A percentile compares a stretch with the other conserved stretches of the same genome.
phyloP scores from a whole-genome alignment of 192 early-diverging fungal genomes.

The Rhizophagus sp. region DNA sequence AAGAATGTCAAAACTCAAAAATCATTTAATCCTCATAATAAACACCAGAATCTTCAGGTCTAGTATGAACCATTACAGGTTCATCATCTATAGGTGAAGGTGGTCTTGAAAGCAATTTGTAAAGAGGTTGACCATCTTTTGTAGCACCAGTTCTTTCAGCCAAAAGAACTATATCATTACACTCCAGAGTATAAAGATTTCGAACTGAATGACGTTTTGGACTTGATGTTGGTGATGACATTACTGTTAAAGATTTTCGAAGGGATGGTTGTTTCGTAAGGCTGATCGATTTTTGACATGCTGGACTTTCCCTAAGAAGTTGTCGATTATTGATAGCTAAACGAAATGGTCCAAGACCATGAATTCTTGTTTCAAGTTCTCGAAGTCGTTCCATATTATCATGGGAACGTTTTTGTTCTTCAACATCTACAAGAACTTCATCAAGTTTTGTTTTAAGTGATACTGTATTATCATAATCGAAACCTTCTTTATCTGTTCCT shows the following conservation, averaged over 20 bases:
- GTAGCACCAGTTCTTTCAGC: constrained; percentile 23
- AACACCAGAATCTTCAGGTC: constrained; percentile 28
- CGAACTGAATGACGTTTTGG: constrained; percentile 28
- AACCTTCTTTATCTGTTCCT: constrained; percentile 36
- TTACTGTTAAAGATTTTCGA: constrained; percentile 26
- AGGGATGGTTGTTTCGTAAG: constrained; percentile 26
- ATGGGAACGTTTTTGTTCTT: constrained; percentile 33
- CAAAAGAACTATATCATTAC: constrained; percentile 33
- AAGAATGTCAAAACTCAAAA: neutral
- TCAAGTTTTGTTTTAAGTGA: constrained; percentile 35
- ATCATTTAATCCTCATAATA: neutral
- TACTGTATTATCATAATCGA: constrained; percentile 34
- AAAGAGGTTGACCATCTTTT: constrained; percentile 4
- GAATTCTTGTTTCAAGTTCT: constrained; percentile 31
- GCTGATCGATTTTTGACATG: constrained; percentile 3
- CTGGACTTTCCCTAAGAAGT: constrained; percentile 18
- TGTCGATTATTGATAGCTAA: constrained; percentile 26
- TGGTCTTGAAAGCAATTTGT: constrained; percentile 20
- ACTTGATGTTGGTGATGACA: constrained; percentile 3
- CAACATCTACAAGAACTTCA: constrained; percentile 27
- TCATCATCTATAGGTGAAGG: constrained; percentile 10
- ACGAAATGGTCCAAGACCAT: constrained; percentile 27
- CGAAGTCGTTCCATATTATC: constrained; percentile 34
- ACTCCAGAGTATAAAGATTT: constrained; percentile 32
- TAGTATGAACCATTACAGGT: constrained; percentile 6